Base-by-base conservation (phyloP, 306 rosid species). In the Lupinus albus region DNA sequence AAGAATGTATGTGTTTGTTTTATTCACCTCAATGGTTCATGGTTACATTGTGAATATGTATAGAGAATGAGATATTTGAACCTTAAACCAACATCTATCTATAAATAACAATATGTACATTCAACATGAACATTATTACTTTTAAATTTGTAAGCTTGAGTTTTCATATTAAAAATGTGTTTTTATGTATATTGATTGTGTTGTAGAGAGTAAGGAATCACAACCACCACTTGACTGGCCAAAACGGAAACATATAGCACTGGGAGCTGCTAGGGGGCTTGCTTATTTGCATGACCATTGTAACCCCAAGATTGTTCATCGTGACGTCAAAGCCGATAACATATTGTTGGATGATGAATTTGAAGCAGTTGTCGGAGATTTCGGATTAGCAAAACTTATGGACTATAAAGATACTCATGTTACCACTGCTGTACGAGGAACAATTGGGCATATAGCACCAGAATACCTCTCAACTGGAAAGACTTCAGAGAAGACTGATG, bases 201-300 rank as follows among this genome's bases (percentile, higher is more conserved):
- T 41, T 58, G 56, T 64, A 93, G 99, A 90, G 3, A 96, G 92
- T 45, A 32, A 6, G 7, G 36, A 32, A 32, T 30, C 39, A 50
- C 4, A 80, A 15, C 17, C 77, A 0, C 87, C 94, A 17, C 97
- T 93, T 71, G 89, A 80, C 62, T 90, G 97, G 97, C 64, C 65
- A 67, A 74, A 28, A 41, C 79, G 97, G 38, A 76, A 86, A 80
- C 75, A 61, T 39, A 93, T 89, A 52, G 85, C 99, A 4, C 60
- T 93, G 61, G 99, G 97, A 69, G 13, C 97, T 79, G 96, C 99
- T 4, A 83, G 96, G 82, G 99, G 97, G 33, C 91, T 90, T 60
- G 86, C 97, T 60, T 90, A 93, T 80, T 83, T 93, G 77, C 99
- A 93, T 68, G 99, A 93, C 78, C 96, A 93, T 72, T 93, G 96